Base-by-base conservation (phyloP, 176 grass and related monocot genomes). In the Triticum timopheevii region DNA sequence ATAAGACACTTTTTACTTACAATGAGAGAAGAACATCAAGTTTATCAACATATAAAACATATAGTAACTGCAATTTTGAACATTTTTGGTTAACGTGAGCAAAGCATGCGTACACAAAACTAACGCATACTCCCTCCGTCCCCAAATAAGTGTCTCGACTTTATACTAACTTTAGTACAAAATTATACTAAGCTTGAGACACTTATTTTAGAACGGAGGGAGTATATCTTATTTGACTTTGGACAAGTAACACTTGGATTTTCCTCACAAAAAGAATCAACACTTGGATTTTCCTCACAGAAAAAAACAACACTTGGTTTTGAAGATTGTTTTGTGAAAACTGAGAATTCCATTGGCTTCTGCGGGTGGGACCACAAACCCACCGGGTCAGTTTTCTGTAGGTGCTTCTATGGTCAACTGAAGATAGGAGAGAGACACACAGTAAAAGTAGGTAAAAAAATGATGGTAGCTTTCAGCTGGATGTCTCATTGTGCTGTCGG, bases 381-480 rank as follows among this genome's bases (percentile, higher is more conserved):
- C 76, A 87, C 31, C 31, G 31, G 22, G 33, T 22, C 36, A 49
- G 20, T 34, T 23, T 76, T 58, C 56, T 35, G 61, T 68, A 23
- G 47, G 10, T 62, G 62, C 62, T 80, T 76, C 76, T 81, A 7
- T 17, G 30, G 82, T 87, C 61, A 88, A 87, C 85, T 77, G 81
- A 69, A 77, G 22, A 81, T 77, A 88, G 8, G 76, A 87, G 31
- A 31, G 17, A 15, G 45, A 42, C 10, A 31, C 22, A 61, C 2
- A 40, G 24, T 13, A 63, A 30, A 34, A 24, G 27, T 78, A 76
- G 76, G 65, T 40, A 91, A 87, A 87, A 71, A 61, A 36, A 68
- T 10, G 30, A 88, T 88, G 30, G 87, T 88, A 85, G 77, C 30
- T 77, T 91, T 82, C 77, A 91, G 64, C 85, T 88, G 81, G 89